Conservation (phyloP, 768 basidiomycete species). For the Candolleomyces eurysporus region DNA sequence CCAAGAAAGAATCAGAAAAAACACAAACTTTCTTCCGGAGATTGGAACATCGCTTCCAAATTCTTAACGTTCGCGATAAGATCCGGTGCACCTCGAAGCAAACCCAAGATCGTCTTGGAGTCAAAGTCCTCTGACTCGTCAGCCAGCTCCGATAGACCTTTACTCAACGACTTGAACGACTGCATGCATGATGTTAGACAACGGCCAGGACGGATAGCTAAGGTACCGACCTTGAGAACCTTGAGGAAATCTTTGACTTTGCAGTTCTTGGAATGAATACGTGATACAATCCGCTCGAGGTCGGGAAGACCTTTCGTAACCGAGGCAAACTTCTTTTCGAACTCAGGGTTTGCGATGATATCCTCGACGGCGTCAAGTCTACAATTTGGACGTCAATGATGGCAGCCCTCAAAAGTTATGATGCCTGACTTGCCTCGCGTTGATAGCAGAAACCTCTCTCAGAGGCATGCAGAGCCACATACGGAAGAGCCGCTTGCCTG, state of each 20-base stretch:
- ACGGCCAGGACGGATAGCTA: not conserved
- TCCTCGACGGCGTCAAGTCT: constrained; percentile 96
- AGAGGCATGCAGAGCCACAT: constrained; percentile 96
- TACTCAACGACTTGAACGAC: constrained; percentile 75
- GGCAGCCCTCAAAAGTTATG: not conserved
- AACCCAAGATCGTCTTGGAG: constrained; percentile 69
- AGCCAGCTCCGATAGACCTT: constrained; percentile 60
- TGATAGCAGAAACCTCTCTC: constrained; percentile 78
- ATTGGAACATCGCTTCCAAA: constrained; percentile 68
- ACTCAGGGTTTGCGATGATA: constrained; percentile 75
- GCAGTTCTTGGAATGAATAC: constrained; percentile 92
- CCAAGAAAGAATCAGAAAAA: not conserved
- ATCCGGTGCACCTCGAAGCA: constrained; percentile 83
- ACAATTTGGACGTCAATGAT: not conserved
- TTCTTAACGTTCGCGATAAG: constrained; percentile 67
- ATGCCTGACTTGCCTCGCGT: constrained; percentile 61
- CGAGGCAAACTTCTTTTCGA: constrained; percentile 71
- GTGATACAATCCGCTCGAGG: constrained; percentile 89
- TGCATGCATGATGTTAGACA: constrained; percentile 22
- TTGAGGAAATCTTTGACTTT: constrained; percentile 85
- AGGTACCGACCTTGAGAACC: constrained; percentile 61
- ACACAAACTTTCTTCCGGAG: constrained; percentile 56
- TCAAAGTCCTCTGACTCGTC: constrained; percentile 71
- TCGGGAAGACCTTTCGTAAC: constrained; percentile 85
- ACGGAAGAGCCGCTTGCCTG: constrained; percentile 92